Evolutionary conservation across 1,284 basidiomycete genomes (phyloP), one percentile per base, ranked within the genome.

Genomic region (Fomitopsis palustris): DNA sequence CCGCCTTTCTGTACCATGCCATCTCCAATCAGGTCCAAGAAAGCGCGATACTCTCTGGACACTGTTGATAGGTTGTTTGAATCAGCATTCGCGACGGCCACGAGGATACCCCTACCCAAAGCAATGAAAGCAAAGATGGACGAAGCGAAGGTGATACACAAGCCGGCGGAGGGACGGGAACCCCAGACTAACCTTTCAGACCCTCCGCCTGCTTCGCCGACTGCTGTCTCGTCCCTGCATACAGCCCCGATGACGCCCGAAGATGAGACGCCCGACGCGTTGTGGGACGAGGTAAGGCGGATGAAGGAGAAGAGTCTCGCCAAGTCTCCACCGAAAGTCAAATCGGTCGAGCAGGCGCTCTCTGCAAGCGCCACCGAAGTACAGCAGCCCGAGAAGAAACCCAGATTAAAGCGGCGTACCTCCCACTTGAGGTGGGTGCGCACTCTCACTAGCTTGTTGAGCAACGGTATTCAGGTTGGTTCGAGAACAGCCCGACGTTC

Each of bases 251-350:
- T 47, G 45, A 17, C 25, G 12, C 45, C 25, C 17, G 45, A 47
- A 29, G 45, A 29, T 6, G 45, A 27, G 9, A 47, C 45, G 25
- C 23, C 45, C 14, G 80, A 87, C 64, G 73, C 81, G 37, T 69
- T 88, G n/a, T 88, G 86, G 86, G 80, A 76, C 59, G 77, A 79
- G 56, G 78, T 89, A 57, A 79, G 85, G 49, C 78, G 81, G 69
- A 76, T 80, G 70, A 89, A 88, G 71, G 82, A 82, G 59, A 78
- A 75, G 61, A 79, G 79, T 64, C 84, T 88, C 77, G 85, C 82
- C 47, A 82, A 82, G 62, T 79, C 84, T 65, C 81, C 81, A 59
- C 79, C 83, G 43, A 89, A 89, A 70, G 84, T 88, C 47, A 81
- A 83, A 68, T 88, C 86, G 29, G 75, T 88, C 23, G 85, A 84